Evolutionary conservation across 805 yeast species (phyloP), one percentile per base, ranked within the genome.

Genomic region (Pichia pseudocactophila): DNA sequence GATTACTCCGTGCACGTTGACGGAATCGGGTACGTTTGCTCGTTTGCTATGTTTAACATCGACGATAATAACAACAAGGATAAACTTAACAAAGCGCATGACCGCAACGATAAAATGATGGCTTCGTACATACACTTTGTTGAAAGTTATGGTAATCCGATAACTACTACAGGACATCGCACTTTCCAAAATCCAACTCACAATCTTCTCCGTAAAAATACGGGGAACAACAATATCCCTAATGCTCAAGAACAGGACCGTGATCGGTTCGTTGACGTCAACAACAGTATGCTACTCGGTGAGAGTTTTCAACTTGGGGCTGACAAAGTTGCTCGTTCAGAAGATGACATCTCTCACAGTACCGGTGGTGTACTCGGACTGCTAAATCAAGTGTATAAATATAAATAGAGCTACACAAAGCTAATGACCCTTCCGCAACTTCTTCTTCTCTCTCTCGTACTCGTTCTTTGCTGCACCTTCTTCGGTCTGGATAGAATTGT

Each of bases 381-480:
- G 64, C 69, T 88, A 37, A 86, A 85, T 56, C 88, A 86, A 55
- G 80, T 85, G 47, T 86, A 86, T 56, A 80, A 71, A 48, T 74
- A 71, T 30, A 54, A 56, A 35, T 72, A 34, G 16, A 7, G 25
- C 8, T 22, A 8, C 25, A 22, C 25, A 22, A 22, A 22, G 25
- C 8, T 45, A 45, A 51, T 70, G 69, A 33, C 70, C 66, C 12
- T 43, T 47, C 35, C 46, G 46, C 58, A 88, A 74, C 47, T 68
- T 66, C 58, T 73, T 78, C 70, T 77, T 83, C 57, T 89, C 97
- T 47, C 88, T 74, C 58, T 88, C 96, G 62, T 90, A 90, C 53
- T 80, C 80, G 61, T 92, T 89, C 71, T 86, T 84, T 58, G 87
- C 97, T 5, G 92, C 85, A 57, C 97, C 97, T 69, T 90, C 97